phyloP scores from a whole-genome alignment of 306 rosid genomes.

The Quercus gilva region DNA sequence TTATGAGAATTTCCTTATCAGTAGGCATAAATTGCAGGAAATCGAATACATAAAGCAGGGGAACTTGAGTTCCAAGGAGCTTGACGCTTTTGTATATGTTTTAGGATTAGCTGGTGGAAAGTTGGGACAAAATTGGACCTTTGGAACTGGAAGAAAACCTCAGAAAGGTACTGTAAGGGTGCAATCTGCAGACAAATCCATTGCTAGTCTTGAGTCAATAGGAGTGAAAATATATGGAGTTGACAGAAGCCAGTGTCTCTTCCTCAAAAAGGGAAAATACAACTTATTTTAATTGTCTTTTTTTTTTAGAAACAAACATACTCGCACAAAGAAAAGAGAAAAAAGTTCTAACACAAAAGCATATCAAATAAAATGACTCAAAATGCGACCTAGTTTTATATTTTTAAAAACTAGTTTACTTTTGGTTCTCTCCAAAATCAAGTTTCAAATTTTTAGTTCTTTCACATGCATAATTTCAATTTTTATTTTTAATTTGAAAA shows the following conservation, averaged over 20 bases:
- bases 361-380: no score
- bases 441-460: no score
- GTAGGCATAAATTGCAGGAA: constrained; percentile 54
- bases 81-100: constrained; percentile 67
- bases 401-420: no score
- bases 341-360: no score
- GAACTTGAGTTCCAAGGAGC: constrained; percentile 60
- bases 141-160: constrained; percentile 32
- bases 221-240: constrained; percentile 79
- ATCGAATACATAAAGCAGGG: constrained; percentile 78
- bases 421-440: no score
- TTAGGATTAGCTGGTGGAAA: constrained; percentile 67
- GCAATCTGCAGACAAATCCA: constrained; percentile 59
- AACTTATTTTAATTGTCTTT: no score
- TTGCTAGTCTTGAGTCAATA: constrained; percentile 76
- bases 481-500: no score
- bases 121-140: constrained; percentile 40
- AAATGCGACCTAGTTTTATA: no score
- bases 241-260: neutral
- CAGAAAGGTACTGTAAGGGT: constrained; percentile 40
- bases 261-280: no score
- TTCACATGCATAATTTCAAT: no score
- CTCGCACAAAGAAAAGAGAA: rapidly evolving
- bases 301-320: no score
- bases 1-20: constrained; percentile 1